phyloP scores from a whole-genome alignment of 1,139 yeast genomes.

The Candida sanyaensis region DNA sequence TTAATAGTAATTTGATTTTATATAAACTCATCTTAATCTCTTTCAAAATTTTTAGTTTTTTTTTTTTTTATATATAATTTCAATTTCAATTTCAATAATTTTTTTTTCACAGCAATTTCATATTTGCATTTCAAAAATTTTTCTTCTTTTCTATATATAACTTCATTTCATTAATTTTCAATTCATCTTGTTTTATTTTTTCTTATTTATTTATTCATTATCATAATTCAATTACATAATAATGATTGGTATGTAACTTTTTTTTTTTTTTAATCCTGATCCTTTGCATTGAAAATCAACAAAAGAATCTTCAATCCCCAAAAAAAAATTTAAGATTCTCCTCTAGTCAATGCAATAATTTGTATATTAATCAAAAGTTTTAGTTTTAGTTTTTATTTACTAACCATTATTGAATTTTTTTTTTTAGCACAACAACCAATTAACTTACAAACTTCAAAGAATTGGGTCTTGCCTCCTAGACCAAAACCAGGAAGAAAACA shows the following conservation, averaged over 20 bases:
- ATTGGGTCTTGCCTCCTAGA: conserved; percentile 89
- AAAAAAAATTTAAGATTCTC: too few relatives aligned
- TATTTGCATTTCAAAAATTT: background rate
- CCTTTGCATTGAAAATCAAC: too few relatives aligned
- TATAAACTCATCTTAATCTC: conserved; percentile 1
- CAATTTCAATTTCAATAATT: background rate
- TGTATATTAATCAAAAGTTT: too few relatives aligned
- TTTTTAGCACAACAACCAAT: conserved; percentile 3
- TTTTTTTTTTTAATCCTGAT: too few relatives aligned
- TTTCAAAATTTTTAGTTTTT: background rate
- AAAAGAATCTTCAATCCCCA: too few relatives aligned
- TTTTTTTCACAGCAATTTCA: background rate
- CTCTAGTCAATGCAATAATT: background rate
- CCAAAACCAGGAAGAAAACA: conserved; percentile 89
- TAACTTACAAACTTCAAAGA: conserved; percentile 58
- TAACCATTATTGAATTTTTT: background rate
- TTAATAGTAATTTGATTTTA: background rate
- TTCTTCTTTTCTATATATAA: background rate
- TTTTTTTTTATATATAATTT: too few relatives aligned
- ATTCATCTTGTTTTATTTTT: too few relatives aligned
- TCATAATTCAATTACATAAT: background rate
- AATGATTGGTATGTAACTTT: background rate
- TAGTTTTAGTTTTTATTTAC: too few relatives aligned
- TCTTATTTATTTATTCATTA: background rate
- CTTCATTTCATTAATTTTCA: background rate